A percentile compares a stretch with the other conserved stretches of the same genome.
phyloP scores from a whole-genome alignment of 2,329 filamentous ascomycete species.

The Aspergillus melleus region DNA sequence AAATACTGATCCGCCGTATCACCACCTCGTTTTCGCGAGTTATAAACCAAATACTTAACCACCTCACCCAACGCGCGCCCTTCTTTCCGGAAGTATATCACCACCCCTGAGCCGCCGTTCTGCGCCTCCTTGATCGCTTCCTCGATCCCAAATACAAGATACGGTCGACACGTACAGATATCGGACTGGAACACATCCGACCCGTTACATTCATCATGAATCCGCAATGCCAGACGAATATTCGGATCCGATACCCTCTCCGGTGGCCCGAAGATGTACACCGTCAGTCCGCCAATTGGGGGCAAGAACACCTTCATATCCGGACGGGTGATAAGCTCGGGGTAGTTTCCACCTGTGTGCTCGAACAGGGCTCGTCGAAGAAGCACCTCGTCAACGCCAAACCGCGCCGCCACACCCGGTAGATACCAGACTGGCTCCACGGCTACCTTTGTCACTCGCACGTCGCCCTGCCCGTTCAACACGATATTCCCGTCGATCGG shows the following conservation, averaged over 20 bases:
- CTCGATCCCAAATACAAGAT: conserved; percentile 91
- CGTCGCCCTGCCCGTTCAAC: conserved; percentile 74
- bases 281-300: conserved; percentile 87
- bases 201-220: conserved; percentile 86
- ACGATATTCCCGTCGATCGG: conserved; percentile 80
- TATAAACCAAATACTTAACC: conserved; percentile 73
- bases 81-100: conserved; percentile 97
- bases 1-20: conserved; percentile 62
- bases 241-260: conserved; percentile 86
- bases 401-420: conserved; percentile 82
- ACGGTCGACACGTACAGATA: conserved; percentile 87
- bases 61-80: conserved; percentile 88
- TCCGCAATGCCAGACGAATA: conserved; percentile 74
- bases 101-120: conserved; percentile 82
- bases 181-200: conserved; percentile 94
- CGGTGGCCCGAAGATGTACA: conserved; percentile 94
- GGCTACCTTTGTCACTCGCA: conserved; percentile 89
- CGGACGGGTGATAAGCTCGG: conserved; percentile 84
- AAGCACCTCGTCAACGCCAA: conserved; percentile 81
- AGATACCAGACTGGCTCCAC: conserved; percentile 90
- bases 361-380: conserved; percentile 84
- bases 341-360: conserved; percentile 88
- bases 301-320: conserved; percentile 94
- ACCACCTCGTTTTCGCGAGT: conserved; percentile 40
- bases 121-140: conserved; percentile 97